phyloP scores from a whole-genome alignment of 495 filamentous ascomycete species.

The Massariosphaeria phaeospora region DNA sequence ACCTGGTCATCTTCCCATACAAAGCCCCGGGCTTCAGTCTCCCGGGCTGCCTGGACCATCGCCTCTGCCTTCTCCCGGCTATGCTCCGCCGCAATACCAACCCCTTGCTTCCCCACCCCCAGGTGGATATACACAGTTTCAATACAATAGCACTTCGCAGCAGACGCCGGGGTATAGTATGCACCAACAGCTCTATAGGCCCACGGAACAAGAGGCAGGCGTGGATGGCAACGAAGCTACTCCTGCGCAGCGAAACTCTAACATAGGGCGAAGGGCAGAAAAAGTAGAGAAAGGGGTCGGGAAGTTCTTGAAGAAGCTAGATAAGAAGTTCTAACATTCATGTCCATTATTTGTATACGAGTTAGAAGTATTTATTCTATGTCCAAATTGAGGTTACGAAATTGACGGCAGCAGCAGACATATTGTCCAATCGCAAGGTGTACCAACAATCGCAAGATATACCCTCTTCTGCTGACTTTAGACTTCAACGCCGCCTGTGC shows the following conservation, averaged over 20 bases:
- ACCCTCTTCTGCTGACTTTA: too few species aligned
- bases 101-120: conserved; percentile 31
- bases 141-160: conserved; percentile 27
- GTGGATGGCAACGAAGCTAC: conserved; percentile 40
- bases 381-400: too few species aligned
- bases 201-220: conserved; percentile 51
- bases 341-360: background rate
- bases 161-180: conserved; percentile 51
- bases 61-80: conserved; percentile 35
- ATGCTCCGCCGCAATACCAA: conserved; percentile 38
- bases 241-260: conserved; percentile 47
- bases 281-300: conserved; percentile 73
- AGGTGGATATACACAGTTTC: conserved; percentile 24
- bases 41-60: conserved; percentile 19
- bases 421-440: too few species aligned
- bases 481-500: too few species aligned
- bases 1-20: conserved; percentile 25
- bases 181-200: conserved; percentile 73
- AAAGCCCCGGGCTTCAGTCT: too few species aligned
- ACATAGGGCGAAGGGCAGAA: conserved; percentile 63
- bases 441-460: background rate
- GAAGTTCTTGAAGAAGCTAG: conserved; percentile 79
- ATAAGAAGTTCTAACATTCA: conserved; percentile 66
- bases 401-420: too few species aligned
- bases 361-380: background rate